Evolutionary conservation across 306 rosid genomes (phyloP), one percentile per base, ranked within the genome.

Genomic region (Lupinus albus): DNA sequence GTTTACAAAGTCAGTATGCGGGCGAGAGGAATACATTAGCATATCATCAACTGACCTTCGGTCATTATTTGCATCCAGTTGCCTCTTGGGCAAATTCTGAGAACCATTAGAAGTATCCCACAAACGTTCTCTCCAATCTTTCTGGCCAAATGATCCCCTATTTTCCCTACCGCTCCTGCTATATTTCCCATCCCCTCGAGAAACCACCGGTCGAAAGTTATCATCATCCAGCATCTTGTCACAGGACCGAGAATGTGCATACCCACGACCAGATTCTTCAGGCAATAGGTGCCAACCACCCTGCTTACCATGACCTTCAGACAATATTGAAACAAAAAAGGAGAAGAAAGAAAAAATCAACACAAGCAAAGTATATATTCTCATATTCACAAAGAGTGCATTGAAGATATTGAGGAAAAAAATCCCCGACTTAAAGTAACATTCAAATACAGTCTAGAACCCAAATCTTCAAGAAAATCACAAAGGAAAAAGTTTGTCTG

Each of bases 301-400:
- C 95, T 85, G 99, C 89, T 84, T 94, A 79, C 92, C 96, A 80
- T 87, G 92, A 81, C 99, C 99, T 94, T 84, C 88, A 82, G 77
- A 79, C 82, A 80, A 80, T 69, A 68, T 78, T 60, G 13, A 69
- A 78, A 76, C 73, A 75, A 80, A 52, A 69, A 72, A 36, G n/a
- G 12, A 8, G 71, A 54, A 28, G 13, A 41, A 41, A 41, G 5
- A 75, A 74, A 49, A 82, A 33, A 85, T 82, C 59, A 87, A 79
- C 84, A 79, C 73, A 82, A 72, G 78, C 75, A 82, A 81, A 44
- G 81, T 46, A 83, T 64, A 74, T 53, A 67, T 46, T 75, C 80
- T 32, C 32, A 11, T 16, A 71, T 55, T 35, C 69, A 66, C 55
- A 67, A 46, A 77, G 52, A 20, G 13, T 15, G 15, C 13, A 5